Evolutionary conservation across 352 stramenopile species (phyloP), one percentile per base, ranked within the genome.

Genomic region (Globisporangium mamillatum): DNA sequence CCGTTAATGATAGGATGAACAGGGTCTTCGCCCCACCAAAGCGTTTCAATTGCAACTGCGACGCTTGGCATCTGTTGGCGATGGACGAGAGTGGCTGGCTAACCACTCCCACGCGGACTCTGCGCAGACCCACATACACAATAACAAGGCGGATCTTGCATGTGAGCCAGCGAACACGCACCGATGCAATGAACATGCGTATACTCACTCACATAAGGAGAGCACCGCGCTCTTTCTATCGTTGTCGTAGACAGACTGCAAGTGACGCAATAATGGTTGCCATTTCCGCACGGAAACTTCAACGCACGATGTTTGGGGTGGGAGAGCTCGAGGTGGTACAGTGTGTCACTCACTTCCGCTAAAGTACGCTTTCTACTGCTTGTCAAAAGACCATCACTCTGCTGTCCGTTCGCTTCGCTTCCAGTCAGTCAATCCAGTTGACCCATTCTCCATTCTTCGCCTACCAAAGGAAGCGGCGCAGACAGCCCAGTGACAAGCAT

Each of bases 351-450:
- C 16, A n/a, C 24, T 18, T 8, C 6, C 22, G 12, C 0, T 64
- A 55, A 64, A 64, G 59, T 64, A 29, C 59, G 59, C 14, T 64
- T 18, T 59, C 32, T 29, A 25, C 32, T 59, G 53, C 53, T 22
- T 59, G 27, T 59, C 25, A 59, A 14, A 59, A 6, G 34, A 63
- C 57, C 57, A 34, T 53, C 57, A 63, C 57, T 62, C 52, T 59
- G 53, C 53, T 59, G 25, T 60, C 25, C 44, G 44, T 52, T 52
- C 44, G 44, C 24, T 44, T 57, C 38, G 60, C 60, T 65, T 65
- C 60, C 60, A 65, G 41, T 54, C 34, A 38, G 60, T 66, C 46
- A 56, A 24, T n/a, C 24, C 38, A 25, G 52, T 64, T 64, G 59
- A 55, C 24, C 59, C 60, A 48, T 66, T 50, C 61, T n/a, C 60